A percentile compares a stretch with the other conserved stretches of the same genome.
These are phyloP conservation scores for Lepidium aucheri DNA, from an alignment of 345 rosid species.

Conservation along the genomic window DNA sequence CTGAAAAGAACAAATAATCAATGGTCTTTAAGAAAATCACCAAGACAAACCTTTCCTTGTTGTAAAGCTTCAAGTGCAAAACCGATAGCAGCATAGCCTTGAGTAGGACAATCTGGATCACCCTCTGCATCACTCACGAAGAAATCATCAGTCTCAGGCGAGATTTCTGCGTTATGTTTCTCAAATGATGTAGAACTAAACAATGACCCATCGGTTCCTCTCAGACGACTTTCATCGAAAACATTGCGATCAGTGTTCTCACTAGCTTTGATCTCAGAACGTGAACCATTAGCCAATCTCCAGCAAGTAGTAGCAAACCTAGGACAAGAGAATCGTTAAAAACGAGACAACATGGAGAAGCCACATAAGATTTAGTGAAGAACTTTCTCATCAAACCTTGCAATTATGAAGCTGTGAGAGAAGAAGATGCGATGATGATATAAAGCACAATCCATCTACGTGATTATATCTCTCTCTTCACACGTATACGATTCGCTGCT, in stretches of 20 bases:
- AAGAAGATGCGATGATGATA: constrained; percentile 18
- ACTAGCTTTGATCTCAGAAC: constrained; percentile 32
- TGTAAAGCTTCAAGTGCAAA: constrained; percentile 49
- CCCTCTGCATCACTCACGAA: constrained; percentile 91
- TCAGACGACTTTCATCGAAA: constrained; percentile 35
- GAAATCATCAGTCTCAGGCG: constrained; percentile 62
- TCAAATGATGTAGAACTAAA: constrained; percentile 33
- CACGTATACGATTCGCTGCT: neutral
- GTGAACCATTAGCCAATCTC: constrained; percentile 25
- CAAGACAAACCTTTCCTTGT: constrained; percentile 54
- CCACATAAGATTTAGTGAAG: neutral
- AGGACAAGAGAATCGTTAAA: constrained; percentile 8
- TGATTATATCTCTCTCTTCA: neutral
- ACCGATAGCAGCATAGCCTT: constrained; percentile 61
- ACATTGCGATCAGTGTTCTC: constrained; percentile 35
- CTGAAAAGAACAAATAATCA: neutral
- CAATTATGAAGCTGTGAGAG: constrained; percentile 26
- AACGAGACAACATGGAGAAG: neutral
- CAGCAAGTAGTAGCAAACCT: constrained; percentile 27
- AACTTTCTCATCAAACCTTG: constrained; percentile 19
- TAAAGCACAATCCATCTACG: constrained; percentile 40
- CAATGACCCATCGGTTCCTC: constrained; percentile 29
- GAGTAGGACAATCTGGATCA: constrained; percentile 82
- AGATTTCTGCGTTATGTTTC: constrained; percentile 47
- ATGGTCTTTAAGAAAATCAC: neutral